phyloP scores from a whole-genome alignment of 169 alveolate genomes.

The Eimeria acervulina region DNA sequence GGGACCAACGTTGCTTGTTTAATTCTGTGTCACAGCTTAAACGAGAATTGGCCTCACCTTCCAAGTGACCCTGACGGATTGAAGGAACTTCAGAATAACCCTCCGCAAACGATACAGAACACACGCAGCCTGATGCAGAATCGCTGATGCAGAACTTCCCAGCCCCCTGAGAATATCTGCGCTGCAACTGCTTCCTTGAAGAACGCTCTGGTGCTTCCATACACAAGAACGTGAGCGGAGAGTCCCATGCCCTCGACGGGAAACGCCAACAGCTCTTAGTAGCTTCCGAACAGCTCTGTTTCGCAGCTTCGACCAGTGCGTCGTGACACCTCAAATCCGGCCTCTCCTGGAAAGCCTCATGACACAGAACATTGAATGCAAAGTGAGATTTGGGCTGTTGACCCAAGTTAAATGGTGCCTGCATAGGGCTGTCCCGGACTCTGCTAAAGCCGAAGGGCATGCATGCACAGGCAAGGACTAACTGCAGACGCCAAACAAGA shows the following conservation, averaged over 20 bases:
- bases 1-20: constrained; percentile 71
- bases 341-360: constrained; percentile 65
- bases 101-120: not conserved
- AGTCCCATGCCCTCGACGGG: not conserved
- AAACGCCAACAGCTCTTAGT: not conserved
- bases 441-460: constrained; percentile 69
- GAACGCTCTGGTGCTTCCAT: not conserved
- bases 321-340: constrained; percentile 43
- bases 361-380: constrained; percentile 51
- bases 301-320: not conserved
- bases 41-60: not conserved
- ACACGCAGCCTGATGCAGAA: not conserved
- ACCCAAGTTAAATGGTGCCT: constrained; percentile 20
- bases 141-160: not conserved
- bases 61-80: constrained; percentile 64
- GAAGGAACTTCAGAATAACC: constrained; percentile 63
- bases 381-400: constrained; percentile 43
- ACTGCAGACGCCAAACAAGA: constrained; percentile 78
- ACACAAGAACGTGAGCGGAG: not conserved
- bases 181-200: not conserved
- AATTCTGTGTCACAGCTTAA: not conserved
- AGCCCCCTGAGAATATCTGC: not conserved
- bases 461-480: constrained; percentile 46
- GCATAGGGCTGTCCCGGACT: constrained; percentile 17
- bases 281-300: not conserved